Evolutionary conservation across 495 filamentous ascomycete genomes (phyloP).

Genomic region (Staphylotrichum tortipilum): DNA sequence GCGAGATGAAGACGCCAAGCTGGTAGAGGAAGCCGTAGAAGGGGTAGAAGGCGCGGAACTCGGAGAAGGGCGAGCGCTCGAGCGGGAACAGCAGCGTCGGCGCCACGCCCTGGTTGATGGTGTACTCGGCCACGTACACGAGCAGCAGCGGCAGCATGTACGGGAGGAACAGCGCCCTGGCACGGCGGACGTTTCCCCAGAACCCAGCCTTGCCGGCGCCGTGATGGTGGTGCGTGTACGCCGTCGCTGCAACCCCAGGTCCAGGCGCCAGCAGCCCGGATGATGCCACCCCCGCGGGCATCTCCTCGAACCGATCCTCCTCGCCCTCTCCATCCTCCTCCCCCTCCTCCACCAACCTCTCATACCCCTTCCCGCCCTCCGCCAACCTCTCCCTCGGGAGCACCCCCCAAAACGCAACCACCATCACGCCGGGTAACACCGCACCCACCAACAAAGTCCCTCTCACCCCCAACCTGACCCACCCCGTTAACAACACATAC

Average conservation of each 20-base stretch:
- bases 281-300: constrained; percentile 18
- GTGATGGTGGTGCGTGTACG: constrained; percentile 4
- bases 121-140: constrained; percentile 93
- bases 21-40: constrained; percentile 87
- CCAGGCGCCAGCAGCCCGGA: constrained; percentile 33
- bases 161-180: constrained; percentile 39
- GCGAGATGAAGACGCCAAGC: constrained; percentile 84
- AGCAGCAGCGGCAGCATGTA: constrained; percentile 84
- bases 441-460: constrained; percentile 67
- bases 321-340: constrained; percentile 25
- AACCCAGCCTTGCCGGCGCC: constrained; percentile 31
- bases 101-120: constrained; percentile 87
- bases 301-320: constrained; percentile 31
- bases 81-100: constrained; percentile 86
- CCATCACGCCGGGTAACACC: constrained; percentile 71
- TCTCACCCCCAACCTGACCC: constrained; percentile 59
- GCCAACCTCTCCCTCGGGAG: constrained; percentile 57
- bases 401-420: constrained; percentile 72
- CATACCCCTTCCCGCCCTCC: constrained; percentile 32
- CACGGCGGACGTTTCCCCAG: constrained; percentile 33
- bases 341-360: constrained; percentile 27
- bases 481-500: constrained; percentile 79
- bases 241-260: constrained; percentile 23
- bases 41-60: constrained; percentile 87
- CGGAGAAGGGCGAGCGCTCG: constrained; percentile 59